phyloP scores from a whole-genome alignment of 1,139 yeast genomes.

The Kodamaea ohmeri region DNA sequence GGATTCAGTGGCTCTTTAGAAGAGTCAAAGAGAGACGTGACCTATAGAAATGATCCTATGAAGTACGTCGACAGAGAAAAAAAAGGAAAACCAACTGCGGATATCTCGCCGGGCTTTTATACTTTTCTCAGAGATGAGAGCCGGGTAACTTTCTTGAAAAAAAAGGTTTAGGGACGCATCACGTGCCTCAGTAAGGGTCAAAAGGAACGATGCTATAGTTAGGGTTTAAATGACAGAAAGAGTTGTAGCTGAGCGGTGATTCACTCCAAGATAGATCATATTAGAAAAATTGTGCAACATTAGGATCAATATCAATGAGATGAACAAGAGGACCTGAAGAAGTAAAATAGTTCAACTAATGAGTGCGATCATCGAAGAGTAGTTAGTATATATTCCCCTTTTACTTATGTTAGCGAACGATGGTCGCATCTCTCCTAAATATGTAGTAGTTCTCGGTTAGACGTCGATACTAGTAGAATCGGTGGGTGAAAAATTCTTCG shows the following conservation, averaged over 20 bases:
- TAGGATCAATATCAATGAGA: too few relatives aligned
- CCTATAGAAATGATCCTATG: slow-evolving; percentile 99
- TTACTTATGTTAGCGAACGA: neutral
- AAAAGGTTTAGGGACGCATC: too few relatives aligned
- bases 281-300: too few relatives aligned
- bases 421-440: neutral
- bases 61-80: slow-evolving; percentile 77
- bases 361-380: too few relatives aligned
- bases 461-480: neutral
- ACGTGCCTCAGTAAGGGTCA: too few relatives aligned
- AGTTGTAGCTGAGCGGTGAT: too few relatives aligned
- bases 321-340: too few relatives aligned
- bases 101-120: slow-evolving; percentile 6
- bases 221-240: too few relatives aligned
- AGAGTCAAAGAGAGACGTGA: slow-evolving; percentile 99
- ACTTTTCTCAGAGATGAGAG: slow-evolving; percentile 35
- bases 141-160: slow-evolving; percentile 1
- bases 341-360: neutral
- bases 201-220: too few relatives aligned
- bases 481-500: neutral
- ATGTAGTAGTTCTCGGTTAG: neutral
- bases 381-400: neutral
- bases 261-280: too few relatives aligned
- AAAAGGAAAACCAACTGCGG: slow-evolving; percentile 19
- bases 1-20: slow-evolving; percentile 99